These are phyloP conservation scores for Thraustochytrium striatum DNA, from an alignment of 352 stramenopile genomes.

Conservation along the genomic window DNA sequence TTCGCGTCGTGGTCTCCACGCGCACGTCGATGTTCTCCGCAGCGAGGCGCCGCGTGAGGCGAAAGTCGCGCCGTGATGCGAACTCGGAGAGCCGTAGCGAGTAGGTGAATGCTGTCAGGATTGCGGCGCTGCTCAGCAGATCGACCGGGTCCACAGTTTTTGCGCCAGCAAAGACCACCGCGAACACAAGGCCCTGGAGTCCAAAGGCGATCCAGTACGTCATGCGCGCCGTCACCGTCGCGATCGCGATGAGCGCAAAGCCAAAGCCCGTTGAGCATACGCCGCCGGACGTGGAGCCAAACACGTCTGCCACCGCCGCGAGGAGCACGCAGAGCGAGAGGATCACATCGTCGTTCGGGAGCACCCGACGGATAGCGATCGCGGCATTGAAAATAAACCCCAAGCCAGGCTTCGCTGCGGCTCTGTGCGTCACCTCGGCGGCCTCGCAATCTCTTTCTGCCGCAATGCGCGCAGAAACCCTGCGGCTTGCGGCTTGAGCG, in stretches of 20 bases:
- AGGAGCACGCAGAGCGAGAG: background rate
- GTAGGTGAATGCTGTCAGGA: background rate
- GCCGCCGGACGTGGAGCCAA: background rate
- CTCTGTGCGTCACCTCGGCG: background rate
- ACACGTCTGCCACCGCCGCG: background rate
- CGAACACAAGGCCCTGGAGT: background rate
- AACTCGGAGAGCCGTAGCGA: conserved; percentile 9
- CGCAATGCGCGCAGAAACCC: background rate
- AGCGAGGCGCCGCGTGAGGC: conserved; percentile 12
- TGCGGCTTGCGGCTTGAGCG: background rate
- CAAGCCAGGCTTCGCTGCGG: background rate
- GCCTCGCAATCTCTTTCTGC: background rate
- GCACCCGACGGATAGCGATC: background rate
- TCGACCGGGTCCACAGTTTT: background rate
- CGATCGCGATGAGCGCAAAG: background rate
- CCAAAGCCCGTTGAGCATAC: background rate
- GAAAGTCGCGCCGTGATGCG: conserved; percentile 20
- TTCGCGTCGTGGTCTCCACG: conserved; percentile 17
- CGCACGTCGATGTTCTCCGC: conserved; percentile 48
- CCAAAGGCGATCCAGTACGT: background rate
- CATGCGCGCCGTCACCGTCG: background rate
- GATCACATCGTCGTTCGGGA: background rate
- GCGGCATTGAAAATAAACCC: background rate
- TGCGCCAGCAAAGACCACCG: background rate
- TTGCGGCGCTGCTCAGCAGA: background rate